Base-by-base conservation (phyloP, 164 flowering plant species). In the Nelumbo lutea region DNA sequence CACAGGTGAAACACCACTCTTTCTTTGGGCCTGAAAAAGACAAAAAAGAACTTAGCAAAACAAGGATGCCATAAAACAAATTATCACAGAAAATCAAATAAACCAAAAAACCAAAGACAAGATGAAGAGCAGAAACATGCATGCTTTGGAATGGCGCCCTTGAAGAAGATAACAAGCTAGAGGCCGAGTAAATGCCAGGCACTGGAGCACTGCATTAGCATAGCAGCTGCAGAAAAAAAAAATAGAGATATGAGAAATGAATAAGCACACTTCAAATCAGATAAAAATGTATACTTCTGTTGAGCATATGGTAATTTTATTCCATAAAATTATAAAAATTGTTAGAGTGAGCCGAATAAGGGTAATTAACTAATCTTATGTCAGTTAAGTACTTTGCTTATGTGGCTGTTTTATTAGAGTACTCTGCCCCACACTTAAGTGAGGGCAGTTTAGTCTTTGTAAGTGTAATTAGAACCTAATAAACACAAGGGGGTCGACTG, bases 151-250 rank as follows among this genome's bases (percentile, higher is more conserved):
- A 75, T 95, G 98, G 57, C 86, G 78, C 61, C 89, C 87, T 74
- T 87, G 92, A 67, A 88, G 93, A 76, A 90, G 84, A 83, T 86
- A 95, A 56, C 92, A 84, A 64, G 90, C 82, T 68, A 95, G 83
- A 50, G 98, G 96, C 46, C 90, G 97, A 67, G 98, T 95, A 72
- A 88, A 92, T 73, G 91, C 79, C 83, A 95, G 81, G 83, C 98
- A 95, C 80, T 95, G 98, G 56, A 95, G 91, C 65, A 95, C 97
- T 70, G 84, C 93, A 86, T 94, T 94, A 15, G 98, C 98, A 79
- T 88, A 95, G 75, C 98, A 95, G 76, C 98, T 95, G 91, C 88
- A 85, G 57, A 59, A 72, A 27, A 2, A 62, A 14, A 46, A 53
- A 67, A 68, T 70, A 50, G 57, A 63, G 43, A 65, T 39, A 42